These are phyloP conservation scores for Penicillium nucicola DNA, from an alignment of 495 filamentous ascomycete genomes.

Conservation along the genomic window DNA sequence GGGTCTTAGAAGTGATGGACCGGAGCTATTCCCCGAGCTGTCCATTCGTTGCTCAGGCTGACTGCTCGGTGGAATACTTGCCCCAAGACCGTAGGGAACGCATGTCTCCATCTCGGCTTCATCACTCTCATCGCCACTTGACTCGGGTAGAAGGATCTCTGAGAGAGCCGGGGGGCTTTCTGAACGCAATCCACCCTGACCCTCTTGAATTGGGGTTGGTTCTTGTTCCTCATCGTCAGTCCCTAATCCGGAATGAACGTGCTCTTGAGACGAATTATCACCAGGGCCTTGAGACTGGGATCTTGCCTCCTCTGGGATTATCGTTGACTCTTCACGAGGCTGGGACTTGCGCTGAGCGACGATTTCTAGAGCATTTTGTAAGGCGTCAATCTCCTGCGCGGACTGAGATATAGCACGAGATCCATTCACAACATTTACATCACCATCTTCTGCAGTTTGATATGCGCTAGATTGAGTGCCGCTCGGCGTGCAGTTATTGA, in stretches of 20 bases:
- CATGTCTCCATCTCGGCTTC: constrained; percentile 55
- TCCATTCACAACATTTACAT: background rate
- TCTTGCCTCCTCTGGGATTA: background rate
- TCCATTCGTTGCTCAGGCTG: constrained; percentile 23
- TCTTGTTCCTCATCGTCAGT: background rate
- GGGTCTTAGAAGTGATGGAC: constrained; percentile 18
- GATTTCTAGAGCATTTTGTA: background rate
- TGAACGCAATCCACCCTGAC: background rate
- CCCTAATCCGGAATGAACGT: background rate
- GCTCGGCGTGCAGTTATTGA: background rate
- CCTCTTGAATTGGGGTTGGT: background rate
- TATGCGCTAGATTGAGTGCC: background rate
- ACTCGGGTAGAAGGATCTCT: background rate
- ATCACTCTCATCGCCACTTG: constrained; percentile 24
- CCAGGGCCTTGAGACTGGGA: background rate
- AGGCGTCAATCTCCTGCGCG: background rate
- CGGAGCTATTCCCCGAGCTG: constrained; percentile 27
- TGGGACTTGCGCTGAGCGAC: background rate
- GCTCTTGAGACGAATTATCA: background rate
- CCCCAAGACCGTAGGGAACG: constrained; percentile 47
- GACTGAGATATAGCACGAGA: background rate
- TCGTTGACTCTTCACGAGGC: background rate
- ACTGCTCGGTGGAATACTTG: constrained; percentile 23
- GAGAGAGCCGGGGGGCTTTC: background rate
- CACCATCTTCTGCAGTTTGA: background rate